These are phyloP conservation scores for Pythium aristosporum DNA, from an alignment of 352 stramenopile genomes.

Conservation along the genomic window DNA sequence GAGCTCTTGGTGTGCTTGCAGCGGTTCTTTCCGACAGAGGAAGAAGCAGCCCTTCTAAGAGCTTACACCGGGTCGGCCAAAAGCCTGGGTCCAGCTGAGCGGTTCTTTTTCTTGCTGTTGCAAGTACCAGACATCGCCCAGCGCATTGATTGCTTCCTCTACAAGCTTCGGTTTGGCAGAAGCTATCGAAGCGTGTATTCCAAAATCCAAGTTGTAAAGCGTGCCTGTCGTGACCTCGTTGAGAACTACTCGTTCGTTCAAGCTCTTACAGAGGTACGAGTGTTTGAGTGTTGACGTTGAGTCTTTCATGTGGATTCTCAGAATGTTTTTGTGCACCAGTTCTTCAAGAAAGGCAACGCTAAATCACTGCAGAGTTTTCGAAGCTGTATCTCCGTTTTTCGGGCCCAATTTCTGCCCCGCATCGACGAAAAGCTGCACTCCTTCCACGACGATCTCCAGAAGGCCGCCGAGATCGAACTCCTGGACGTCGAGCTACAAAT, in stretches of 20 bases:
- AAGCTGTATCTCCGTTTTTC: slow-evolving; percentile 32
- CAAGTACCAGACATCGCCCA: slow-evolving; percentile 55
- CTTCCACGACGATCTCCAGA: slow-evolving; percentile 55
- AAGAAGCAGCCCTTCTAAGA: slow-evolving; percentile 50
- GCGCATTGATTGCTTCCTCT: slow-evolving; percentile 74
- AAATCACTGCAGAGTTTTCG: slow-evolving; percentile 43
- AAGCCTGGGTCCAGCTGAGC: slow-evolving; percentile 65
- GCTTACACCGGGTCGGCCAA: slow-evolving; percentile 42
- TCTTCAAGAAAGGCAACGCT: slow-evolving; percentile 39
- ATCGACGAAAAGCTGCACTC: slow-evolving; percentile 56
- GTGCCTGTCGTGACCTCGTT: slow-evolving; percentile 59
- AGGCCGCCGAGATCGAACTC: slow-evolving; percentile 49
- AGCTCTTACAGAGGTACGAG: slow-evolving; percentile 42
- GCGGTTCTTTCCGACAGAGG: slow-evolving; percentile 70
- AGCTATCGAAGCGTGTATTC: slow-evolving; percentile 41
- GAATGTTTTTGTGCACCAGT: slow-evolving; percentile 26
- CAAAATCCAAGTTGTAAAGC: slow-evolving; percentile 57
- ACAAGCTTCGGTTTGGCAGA: slow-evolving; percentile 67
- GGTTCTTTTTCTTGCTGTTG: slow-evolving; percentile 68
- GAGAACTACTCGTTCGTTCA: slow-evolving; percentile 71
- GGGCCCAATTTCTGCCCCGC: slow-evolving; percentile 34
- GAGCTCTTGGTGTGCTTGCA: slow-evolving; percentile 70
- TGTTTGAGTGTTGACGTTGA: background rate
- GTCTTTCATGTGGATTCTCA: background rate
- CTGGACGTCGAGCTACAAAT: slow-evolving; percentile 66